Evolutionary conservation across 2,329 filamentous ascomycete species (phyloP).

Genomic region (Didymella segeticola): DNA sequence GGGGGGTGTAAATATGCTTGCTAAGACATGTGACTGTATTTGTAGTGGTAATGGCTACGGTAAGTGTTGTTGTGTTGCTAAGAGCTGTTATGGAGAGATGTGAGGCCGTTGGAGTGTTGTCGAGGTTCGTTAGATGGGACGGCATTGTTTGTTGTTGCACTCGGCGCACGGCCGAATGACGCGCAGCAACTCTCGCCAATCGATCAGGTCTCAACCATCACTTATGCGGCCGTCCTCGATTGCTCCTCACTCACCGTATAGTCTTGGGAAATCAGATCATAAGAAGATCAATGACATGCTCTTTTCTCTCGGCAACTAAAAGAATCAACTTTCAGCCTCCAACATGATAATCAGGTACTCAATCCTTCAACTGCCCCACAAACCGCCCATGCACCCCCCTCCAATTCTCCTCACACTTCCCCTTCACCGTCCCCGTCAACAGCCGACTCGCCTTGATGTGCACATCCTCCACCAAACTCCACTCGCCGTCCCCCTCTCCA

Average conservation of each 20-base stretch:
- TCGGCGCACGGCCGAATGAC: too few relatives aligned
- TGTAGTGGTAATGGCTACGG: background rate
- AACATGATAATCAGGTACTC: too few relatives aligned
- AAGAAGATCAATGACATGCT: too few relatives aligned
- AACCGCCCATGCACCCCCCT: conserved; percentile 42
- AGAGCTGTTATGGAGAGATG: background rate
- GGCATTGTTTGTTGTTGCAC: conserved; percentile 17
- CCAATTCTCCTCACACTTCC: conserved; percentile 48
- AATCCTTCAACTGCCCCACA: conserved; percentile 33
- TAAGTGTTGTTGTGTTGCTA: background rate
- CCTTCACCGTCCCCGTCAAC: conserved; percentile 44
- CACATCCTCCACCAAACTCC: conserved; percentile 46
- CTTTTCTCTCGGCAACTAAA: too few relatives aligned
- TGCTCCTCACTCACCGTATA: too few relatives aligned
- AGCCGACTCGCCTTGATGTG: conserved; percentile 45
- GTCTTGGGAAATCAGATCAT: too few relatives aligned
- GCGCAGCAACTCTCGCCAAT: too few relatives aligned
- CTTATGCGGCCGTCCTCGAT: too few relatives aligned
- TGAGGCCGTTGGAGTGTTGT: background rate
- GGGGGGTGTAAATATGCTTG: conserved; percentile 19
- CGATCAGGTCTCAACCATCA: too few relatives aligned
- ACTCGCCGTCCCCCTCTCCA: conserved; percentile 17
- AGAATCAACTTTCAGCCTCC: too few relatives aligned
- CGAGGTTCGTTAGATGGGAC: too few relatives aligned
- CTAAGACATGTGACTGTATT: conserved; percentile 8